Percentiles rank a stretch among this genome's conserved stretches.
phyloP scores from a whole-genome alignment of 352 stramenopile species.

The Plasmopara viticola region DNA sequence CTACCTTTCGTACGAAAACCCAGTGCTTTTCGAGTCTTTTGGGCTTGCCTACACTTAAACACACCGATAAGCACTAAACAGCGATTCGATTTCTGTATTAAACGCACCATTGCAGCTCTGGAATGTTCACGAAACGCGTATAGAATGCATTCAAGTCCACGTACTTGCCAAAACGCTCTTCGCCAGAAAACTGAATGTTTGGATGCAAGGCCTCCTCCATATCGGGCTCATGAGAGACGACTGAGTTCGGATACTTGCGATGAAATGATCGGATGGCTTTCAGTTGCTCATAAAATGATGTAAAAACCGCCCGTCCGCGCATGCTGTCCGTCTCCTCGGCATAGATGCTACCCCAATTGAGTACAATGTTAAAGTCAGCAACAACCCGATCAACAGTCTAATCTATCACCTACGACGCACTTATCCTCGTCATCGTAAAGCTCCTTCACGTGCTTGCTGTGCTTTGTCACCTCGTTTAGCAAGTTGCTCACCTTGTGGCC shows the following conservation, averaged over 20 bases:
- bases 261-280: constrained; percentile 82
- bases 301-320: constrained; percentile 72
- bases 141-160: constrained; percentile 87
- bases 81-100: neutral
- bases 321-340: constrained; percentile 72
- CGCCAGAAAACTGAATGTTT: constrained; percentile 76
- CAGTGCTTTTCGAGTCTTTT: constrained; percentile 21
- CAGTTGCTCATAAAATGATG: constrained; percentile 86
- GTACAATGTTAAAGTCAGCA: constrained; percentile 1
- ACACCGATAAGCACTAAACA: neutral
- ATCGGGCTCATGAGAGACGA: constrained; percentile 57
- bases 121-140: constrained; percentile 68
- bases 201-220: constrained; percentile 56
- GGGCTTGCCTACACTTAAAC: constrained; percentile 25
- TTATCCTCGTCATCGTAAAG: constrained; percentile 81
- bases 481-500: constrained; percentile 81
- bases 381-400: neutral
- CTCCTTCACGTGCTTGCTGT: constrained; percentile 64
- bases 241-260: constrained; percentile 73
- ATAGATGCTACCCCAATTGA: constrained; percentile 53
- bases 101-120: constrained; percentile 42
- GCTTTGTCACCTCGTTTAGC: constrained; percentile 59
- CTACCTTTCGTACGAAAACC: constrained; percentile 12
- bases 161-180: constrained; percentile 87
- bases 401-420: constrained; percentile 25